A percentile compares a stretch with the other conserved stretches of the same genome.
These are phyloP conservation scores for Sporothrix phasma DNA, from an alignment of 2,329 filamentous ascomycete species.

Conservation along the genomic window DNA sequence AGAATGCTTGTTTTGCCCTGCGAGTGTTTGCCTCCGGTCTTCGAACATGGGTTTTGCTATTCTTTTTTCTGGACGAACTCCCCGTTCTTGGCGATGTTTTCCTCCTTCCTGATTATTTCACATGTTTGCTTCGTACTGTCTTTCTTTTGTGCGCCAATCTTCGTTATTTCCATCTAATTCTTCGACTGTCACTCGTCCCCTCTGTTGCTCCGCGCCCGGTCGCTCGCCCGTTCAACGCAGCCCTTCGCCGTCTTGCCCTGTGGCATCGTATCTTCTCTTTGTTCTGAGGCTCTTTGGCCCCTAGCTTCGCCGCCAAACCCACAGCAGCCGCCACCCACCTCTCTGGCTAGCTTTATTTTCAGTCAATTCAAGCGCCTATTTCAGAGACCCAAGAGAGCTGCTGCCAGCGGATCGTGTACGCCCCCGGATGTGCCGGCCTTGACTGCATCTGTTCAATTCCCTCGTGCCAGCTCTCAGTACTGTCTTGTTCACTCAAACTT, in stretches of 20 bases:
- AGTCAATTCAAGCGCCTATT: background rate
- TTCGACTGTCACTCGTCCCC: background rate
- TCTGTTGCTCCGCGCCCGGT: background rate
- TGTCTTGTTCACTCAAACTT: background rate
- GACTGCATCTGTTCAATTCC: background rate
- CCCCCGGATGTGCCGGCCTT: conserved; percentile 1
- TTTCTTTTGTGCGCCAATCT: background rate
- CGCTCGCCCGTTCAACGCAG: background rate
- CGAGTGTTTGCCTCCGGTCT: background rate
- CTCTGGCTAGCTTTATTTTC: background rate
- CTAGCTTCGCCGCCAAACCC: background rate
- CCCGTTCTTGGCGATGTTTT: background rate
- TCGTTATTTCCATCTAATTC: too few species aligned
- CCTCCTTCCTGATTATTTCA: background rate
- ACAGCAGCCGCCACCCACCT: background rate
- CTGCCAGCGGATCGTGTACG: background rate
- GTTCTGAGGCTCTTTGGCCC: background rate
- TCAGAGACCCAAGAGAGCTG: background rate
- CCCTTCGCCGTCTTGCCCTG: background rate
- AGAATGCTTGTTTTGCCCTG: background rate
- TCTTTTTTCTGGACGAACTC: background rate
- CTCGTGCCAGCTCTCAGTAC: background rate
- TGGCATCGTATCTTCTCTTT: background rate
- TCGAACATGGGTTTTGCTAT: background rate
- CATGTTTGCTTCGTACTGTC: background rate